Base-by-base conservation (phyloP, 805 yeast genomes). In the Teunomyces pallodes region DNA sequence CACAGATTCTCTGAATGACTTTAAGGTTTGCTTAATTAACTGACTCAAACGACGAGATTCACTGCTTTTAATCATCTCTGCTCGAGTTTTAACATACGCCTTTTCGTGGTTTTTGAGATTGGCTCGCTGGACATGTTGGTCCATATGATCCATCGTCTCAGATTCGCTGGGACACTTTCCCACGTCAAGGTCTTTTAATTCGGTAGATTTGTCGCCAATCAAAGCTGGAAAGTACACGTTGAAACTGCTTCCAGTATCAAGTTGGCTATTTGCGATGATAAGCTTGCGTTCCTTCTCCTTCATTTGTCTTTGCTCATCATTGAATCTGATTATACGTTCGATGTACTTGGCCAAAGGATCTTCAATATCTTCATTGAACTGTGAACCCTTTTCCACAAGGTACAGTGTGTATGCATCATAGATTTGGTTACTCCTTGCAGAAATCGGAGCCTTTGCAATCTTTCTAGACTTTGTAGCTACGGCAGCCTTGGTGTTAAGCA, bases 311-410 rank as follows among this genome's bases (percentile, higher is more conserved):
- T 59, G 57, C 3, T 46, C 46, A 35, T 61, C 55, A 28, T 50
- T 53, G 48, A 59, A 50, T 12, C 59, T 36, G 5, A 53, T 47
- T 16, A 54, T 14, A 42, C 55, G 53, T 40, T 58, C 62, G 24
- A 56, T 44, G 13, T 48, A 51, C 33, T 47, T 53, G 8, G 45
- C 41, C 29, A 52, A 47, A 13, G 55, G 49, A 39, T 59, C 60
- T 28, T 42, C 46, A 31, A 49, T 42, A 36, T 41, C 31, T 36
- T 45, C 42, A 9, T 44, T 36, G 2, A 32, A 13, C 8, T 43
- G 43, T 9, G 14, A 33, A 9, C 48, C 46, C 24, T 47, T 57
- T 42, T 56, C 55, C 9, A 32, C 26, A 27, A 54, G 30, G 36
- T 35, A 50, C 17, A 47, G 36, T 3, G 41, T 30, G 32, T 54